A percentile compares a stretch with the other conserved stretches of the same genome.
These are phyloP conservation scores for Bipolaris zeicola DNA, from an alignment of 2,329 filamentous ascomycete species.

Conservation along the genomic window DNA sequence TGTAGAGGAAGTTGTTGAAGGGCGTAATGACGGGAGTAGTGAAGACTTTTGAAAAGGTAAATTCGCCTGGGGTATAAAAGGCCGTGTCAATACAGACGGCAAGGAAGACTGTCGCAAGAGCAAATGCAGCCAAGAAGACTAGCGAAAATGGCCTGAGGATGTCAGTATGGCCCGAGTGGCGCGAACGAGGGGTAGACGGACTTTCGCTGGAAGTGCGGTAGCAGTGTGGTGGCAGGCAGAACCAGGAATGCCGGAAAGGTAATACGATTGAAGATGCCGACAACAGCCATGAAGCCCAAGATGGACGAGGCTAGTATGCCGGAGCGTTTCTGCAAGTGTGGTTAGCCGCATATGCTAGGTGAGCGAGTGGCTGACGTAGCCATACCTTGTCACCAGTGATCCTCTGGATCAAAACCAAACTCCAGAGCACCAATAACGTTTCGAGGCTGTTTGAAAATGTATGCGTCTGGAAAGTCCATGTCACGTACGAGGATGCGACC, in stretches of 20 bases:
- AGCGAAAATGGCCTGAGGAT: constrained; percentile 61
- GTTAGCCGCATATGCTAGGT: constrained; percentile 40
- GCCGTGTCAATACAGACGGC: constrained; percentile 83
- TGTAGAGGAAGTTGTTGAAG: constrained; percentile 60
- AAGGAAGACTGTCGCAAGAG: constrained; percentile 68
- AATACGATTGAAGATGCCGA: constrained; percentile 94
- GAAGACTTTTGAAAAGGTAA: constrained; percentile 69
- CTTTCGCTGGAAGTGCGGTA: constrained; percentile 85
- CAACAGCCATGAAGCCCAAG: constrained; percentile 79
- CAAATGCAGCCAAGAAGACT: constrained; percentile 67
- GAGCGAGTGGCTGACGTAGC: constrained; percentile 31
- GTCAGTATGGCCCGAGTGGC: constrained; percentile 10
- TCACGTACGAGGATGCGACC: constrained; percentile 95
- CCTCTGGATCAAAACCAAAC: constrained; percentile 85
- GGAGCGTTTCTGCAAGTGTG: constrained; percentile 66
- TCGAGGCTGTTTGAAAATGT: constrained; percentile 98
- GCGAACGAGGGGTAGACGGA: constrained; percentile 51
- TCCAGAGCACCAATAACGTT: constrained; percentile 91
- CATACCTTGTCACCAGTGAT: constrained; percentile 79
- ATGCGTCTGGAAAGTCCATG: constrained; percentile 98
- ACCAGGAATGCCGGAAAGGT: constrained; percentile 94
- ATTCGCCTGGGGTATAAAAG: constrained; percentile 71
- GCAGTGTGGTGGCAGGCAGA: constrained; percentile 78
- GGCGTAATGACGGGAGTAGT: constrained; percentile 59
- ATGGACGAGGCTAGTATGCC: constrained; percentile 76